Conservation (phyloP, 2,329 filamentous ascomycete genomes). For the Nigrospora oryzae region DNA sequence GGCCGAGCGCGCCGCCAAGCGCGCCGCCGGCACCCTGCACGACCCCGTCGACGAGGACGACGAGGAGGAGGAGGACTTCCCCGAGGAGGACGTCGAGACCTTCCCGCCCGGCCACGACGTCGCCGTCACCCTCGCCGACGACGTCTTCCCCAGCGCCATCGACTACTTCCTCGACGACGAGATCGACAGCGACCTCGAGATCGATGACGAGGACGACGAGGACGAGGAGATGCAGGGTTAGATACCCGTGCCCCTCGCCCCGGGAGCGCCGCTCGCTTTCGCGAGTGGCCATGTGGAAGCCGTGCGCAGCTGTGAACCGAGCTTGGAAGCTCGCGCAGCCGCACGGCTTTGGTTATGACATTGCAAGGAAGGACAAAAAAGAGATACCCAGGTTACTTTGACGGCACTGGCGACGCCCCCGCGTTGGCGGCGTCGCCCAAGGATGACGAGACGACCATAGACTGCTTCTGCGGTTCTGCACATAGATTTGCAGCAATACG, state of each 20-base stretch:
- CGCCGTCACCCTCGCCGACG: slow-evolving; percentile 16
- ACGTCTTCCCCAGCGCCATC: slow-evolving; percentile 17
- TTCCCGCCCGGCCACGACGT: slow-evolving; percentile 19
- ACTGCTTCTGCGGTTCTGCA: too few species aligned
- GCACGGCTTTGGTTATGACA: too few species aligned
- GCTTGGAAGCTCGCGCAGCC: too few species aligned
- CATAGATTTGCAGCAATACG: too few species aligned
- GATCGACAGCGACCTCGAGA: slow-evolving; percentile 15
- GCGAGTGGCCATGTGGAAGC: too few species aligned
- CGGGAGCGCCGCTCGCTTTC: too few species aligned
- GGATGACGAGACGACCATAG: too few species aligned
- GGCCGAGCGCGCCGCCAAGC: slow-evolving; percentile 35
- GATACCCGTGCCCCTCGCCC: not conserved
- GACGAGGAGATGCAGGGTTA: slow-evolving; percentile 18
- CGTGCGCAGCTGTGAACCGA: too few species aligned
- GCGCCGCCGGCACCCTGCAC: slow-evolving; percentile 14
- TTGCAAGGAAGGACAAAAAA: too few species aligned
- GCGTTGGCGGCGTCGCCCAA: too few species aligned
- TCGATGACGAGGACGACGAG: slow-evolving; percentile 15
- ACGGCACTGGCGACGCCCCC: too few species aligned
- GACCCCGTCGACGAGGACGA: slow-evolving; percentile 28
- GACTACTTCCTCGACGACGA: slow-evolving; percentile 17
- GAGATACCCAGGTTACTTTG: too few species aligned
- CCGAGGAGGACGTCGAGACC: slow-evolving; percentile 20
- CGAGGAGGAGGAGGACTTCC: slow-evolving; percentile 21